Base-by-base conservation (phyloP, 768 basidiomycete species). In the Naematelia aurantialba region DNA sequence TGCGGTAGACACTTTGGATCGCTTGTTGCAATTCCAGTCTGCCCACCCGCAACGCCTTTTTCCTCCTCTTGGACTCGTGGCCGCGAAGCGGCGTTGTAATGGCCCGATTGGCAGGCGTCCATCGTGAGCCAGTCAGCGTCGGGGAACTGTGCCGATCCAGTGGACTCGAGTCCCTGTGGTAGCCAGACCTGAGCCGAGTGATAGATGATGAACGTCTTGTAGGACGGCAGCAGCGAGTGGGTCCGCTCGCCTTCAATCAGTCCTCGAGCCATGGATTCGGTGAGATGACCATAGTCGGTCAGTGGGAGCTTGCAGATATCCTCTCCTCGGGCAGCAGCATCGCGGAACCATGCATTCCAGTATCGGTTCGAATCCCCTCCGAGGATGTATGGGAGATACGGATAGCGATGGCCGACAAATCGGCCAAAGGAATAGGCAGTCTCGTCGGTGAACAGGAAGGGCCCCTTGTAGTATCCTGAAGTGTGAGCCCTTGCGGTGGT, bases 371-470 rank as follows among this genome's bases (percentile, higher is more conserved):
- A 30, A 27, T 66, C 64, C 3, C 64, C 64, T 3, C 64, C 64
- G 4, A 62, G 52, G 12, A 66, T 27, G 22, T 46, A 59, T 2
- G 64, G 64, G 3, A 47, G 49, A 51, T 61, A 66, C 12, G 64
- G 64, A 45, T 66, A 66, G 30, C 64, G 51, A 24, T 55, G 17
- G 14, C 64, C 64, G 17, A 58, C n/a, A 53, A 55, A 66, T 17
- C 21, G 14, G 26, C 64, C 64, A 45, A 30, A 66, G 2, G 50
- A 21, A 12, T 45, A 30, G 2, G 60, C 51, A 27, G 53, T 46
- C 13, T 55, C 45, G 5, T 50, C 49, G 46, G 58, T 42, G 48
- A 58, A 58, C 25, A 66, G 21, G 26, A 62, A 13, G 17, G 64
- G 48, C 24, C 48, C 21, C 27, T 46, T 45, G 50, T 65, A 48